Evolutionary conservation across 192 early-diverging fungal genomes (phyloP).

Genomic region (Irineochytrium annulatum): DNA sequence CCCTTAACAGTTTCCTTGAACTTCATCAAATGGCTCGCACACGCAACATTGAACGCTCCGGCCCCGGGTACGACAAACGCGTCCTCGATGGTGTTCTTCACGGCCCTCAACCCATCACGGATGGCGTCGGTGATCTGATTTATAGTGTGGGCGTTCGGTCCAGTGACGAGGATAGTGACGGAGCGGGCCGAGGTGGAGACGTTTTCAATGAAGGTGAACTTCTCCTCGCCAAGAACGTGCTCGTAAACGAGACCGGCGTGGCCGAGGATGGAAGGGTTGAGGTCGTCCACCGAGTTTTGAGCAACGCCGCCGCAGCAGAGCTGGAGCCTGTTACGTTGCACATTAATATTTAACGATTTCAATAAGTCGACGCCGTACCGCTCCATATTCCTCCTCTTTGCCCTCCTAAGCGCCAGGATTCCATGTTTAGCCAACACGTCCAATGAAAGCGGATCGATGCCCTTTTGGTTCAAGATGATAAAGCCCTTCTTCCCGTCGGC

Average conservation of each 20-base stretch:
- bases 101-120: constrained; percentile 94
- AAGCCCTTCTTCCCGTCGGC: constrained; percentile 78
- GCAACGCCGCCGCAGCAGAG: constrained; percentile 90
- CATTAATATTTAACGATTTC: not conserved
- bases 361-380: constrained; percentile 52
- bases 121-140: constrained; percentile 96
- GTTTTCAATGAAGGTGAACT: constrained; percentile 98
- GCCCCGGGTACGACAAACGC: constrained; percentile 83
- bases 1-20: constrained; percentile 89
- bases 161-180: constrained; percentile 92
- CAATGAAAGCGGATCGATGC: constrained; percentile 95
- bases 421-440: constrained; percentile 94
- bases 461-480: constrained; percentile 98
- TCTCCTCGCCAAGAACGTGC: constrained; percentile 95
- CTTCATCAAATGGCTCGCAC: constrained; percentile 76
- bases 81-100: constrained; percentile 98
- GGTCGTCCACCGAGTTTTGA: constrained; percentile 98
- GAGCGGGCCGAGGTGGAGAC: constrained; percentile 77
- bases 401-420: constrained; percentile 91
- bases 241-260: constrained; percentile 92
- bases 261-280: constrained; percentile 77
- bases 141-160: constrained; percentile 89
- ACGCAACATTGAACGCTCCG: constrained; percentile 93
- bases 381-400: constrained; percentile 99
- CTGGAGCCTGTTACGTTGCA: constrained; percentile 57